Evolutionary conservation across 257 asterid genomes (phyloP).

Genomic region (Galeopsis tetrahit): DNA sequence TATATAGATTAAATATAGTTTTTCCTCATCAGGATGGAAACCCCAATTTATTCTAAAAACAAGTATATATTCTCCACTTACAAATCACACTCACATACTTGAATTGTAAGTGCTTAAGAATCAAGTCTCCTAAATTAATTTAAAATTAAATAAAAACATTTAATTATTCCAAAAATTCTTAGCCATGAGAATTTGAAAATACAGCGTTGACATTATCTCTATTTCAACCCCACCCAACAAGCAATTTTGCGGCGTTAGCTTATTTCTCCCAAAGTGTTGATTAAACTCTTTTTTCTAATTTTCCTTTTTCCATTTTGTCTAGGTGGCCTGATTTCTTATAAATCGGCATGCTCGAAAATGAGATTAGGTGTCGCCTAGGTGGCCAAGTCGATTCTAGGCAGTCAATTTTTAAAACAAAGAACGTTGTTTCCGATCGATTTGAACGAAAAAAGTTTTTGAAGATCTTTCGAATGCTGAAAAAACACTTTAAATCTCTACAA

Average conservation of each 20-base stretch:
- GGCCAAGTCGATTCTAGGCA: too few species aligned
- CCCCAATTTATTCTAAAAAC: constrained; percentile 29
- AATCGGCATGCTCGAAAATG: too few species aligned
- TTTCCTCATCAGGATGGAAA: background rate
- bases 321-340: too few species aligned
- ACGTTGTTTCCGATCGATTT: too few species aligned
- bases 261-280: background rate
- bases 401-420: too few species aligned
- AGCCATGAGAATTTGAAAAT: background rate
- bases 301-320: too few species aligned
- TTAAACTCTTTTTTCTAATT: too few species aligned
- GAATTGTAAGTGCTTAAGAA: constrained; percentile 18
- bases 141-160: background rate
- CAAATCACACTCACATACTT: background rate
- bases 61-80: constrained; percentile 40
- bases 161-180: constrained; percentile 9
- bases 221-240: constrained; percentile 14
- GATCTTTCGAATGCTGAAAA: too few species aligned
- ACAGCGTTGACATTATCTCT: constrained; percentile 35
- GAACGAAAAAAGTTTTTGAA: too few species aligned
- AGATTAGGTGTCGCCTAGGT: too few species aligned
- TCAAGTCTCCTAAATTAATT: constrained; percentile 8
- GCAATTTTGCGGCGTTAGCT: constrained; percentile 28
- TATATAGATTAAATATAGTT: background rate
- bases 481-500: too few species aligned